Evolutionary conservation across 2,329 filamentous ascomycete species (phyloP), one percentile per base, ranked within the genome.

Genomic region (Alternaria incomplexa): DNA sequence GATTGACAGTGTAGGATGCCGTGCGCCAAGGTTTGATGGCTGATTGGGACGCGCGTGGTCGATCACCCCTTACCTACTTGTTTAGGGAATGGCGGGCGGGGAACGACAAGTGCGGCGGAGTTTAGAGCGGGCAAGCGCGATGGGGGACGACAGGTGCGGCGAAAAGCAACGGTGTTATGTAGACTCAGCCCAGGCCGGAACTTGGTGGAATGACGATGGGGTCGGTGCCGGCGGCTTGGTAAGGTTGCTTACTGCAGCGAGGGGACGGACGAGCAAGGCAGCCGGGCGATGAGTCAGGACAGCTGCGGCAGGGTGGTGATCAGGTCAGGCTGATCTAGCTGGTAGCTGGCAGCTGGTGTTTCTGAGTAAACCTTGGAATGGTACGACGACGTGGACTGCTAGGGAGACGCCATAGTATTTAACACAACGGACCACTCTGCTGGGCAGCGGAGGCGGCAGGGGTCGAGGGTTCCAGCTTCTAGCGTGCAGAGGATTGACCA

Each of bases 391-490:
- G 43, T 56, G 22, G 43, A 54, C 46, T 61, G 66, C 65, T 53
- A 62, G 64, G 67, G 64, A 69, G 63, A 56, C 43, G 62, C 56
- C 65, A 64, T 66, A 15, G 52, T 75, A 72, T 74, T 74, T 73
- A 73, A 71, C 52, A 64, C 69, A 61, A 52, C 48, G 52, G 52
- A 66, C 73, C 73, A 68, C 65, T 63, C 50, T 62, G 71, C 70
- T 76, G 73, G 75, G 76, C 74, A 63, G 68, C 69, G 64, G 68
- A 72, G 64, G 61, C 51, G 64, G 68, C 68, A 71, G 69, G 64
- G 73, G 70, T 45, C 60, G 61, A 66, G 52, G 63, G 23, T 64
- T 58, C 62, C 70, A 68, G 15, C 36, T 40, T 40, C 36, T 40
- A 40, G 36, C 36, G 36, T n/a, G 71, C 65, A 64, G 54, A 71